Evolutionary conservation across 176 grass and related monocot genomes (phyloP).

Genomic region (Carex myosuroides): DNA sequence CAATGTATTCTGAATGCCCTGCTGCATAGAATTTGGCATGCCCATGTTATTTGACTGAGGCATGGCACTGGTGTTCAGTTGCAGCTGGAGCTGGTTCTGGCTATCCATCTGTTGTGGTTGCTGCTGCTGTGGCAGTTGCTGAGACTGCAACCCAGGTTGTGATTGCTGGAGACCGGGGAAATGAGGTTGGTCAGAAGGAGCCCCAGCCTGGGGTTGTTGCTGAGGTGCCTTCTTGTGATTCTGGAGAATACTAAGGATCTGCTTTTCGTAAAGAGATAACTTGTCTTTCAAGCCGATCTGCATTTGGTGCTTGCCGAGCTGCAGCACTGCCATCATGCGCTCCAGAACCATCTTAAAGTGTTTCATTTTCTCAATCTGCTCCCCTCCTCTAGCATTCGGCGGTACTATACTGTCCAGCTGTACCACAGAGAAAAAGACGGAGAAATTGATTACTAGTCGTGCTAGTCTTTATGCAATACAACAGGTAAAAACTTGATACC

Average conservation of each 20-base stretch:
- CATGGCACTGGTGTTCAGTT: constrained; percentile 40
- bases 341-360: constrained; percentile 46
- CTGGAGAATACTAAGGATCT: constrained; percentile 46
- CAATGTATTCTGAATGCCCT: constrained; percentile 52
- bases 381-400: constrained; percentile 24
- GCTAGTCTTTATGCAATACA: not conserved
- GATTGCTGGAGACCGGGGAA: constrained; percentile 29
- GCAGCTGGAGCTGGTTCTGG: constrained; percentile 50
- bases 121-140: constrained; percentile 40
- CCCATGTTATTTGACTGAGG: constrained; percentile 54
- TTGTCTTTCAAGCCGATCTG: constrained; percentile 42
- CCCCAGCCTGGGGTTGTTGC: not conserved
- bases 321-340: constrained; percentile 37
- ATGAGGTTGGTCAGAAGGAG: constrained; percentile 41
- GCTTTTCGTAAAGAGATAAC: constrained; percentile 48
- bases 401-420: constrained; percentile 39
- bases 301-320: constrained; percentile 40
- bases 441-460: not conserved
- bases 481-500: not conserved
- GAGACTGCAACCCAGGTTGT: constrained; percentile 43
- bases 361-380: constrained; percentile 67
- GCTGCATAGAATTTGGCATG: constrained; percentile 43
- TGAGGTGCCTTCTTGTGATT: constrained; percentile 8
- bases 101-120: constrained; percentile 60
- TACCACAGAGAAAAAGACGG: not conserved